Percentiles rank a stretch among this genome's conserved stretches.
phyloP scores from a whole-genome alignment of 2,329 filamentous ascomycete genomes.

The Neoscytalidium dimidiatum region DNA sequence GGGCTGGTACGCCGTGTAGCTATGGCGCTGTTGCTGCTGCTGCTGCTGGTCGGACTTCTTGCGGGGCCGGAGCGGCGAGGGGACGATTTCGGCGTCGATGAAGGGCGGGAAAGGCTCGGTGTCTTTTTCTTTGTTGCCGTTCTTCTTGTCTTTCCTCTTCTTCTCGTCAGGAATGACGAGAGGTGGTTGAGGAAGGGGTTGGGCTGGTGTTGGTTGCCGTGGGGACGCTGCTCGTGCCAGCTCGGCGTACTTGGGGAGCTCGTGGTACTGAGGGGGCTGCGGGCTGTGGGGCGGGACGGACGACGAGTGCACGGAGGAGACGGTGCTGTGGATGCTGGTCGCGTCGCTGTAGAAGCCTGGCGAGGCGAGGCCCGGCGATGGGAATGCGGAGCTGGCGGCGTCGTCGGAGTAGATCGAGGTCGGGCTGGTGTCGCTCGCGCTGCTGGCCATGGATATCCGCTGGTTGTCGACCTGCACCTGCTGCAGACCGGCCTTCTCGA shows the following conservation, averaged over 20 bases:
- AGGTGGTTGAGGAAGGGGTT: not conserved
- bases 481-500: constrained; percentile 13
- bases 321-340: not conserved
- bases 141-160: not conserved
- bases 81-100: not conserved
- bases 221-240: not conserved
- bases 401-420: not conserved
- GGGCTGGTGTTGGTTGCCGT: not conserved
- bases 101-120: not conserved
- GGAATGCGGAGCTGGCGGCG: not conserved
- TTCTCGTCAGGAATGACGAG: not conserved
- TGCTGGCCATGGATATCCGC: not conserved
- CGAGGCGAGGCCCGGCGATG: not conserved
- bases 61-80: not conserved
- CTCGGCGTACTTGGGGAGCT: not conserved
- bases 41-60: not conserved
- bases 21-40: not conserved
- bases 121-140: not conserved
- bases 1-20: constrained; percentile 11
- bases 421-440: not conserved
- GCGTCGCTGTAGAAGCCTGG: not conserved
- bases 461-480: constrained; percentile 8
- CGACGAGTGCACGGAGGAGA: not conserved
- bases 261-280: not conserved
- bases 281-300: not conserved